Evolutionary conservation across 208 protist genomes (phyloP).

Genomic region (Willaertia magna): DNA sequence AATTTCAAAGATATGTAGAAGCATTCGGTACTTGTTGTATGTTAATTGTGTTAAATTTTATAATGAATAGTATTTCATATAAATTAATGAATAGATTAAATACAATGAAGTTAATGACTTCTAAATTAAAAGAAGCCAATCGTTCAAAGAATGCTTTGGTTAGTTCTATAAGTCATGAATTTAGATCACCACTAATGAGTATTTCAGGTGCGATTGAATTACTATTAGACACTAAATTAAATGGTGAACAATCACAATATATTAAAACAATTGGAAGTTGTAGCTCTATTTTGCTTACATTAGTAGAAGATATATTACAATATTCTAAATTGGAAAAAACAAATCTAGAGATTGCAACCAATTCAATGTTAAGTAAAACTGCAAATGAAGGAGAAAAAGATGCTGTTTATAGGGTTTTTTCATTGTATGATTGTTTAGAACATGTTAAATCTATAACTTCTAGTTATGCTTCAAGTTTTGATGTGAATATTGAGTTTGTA

Average conservation of each 20-base stretch:
- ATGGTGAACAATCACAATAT: background rate
- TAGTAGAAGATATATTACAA: background rate
- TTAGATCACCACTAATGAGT: background rate
- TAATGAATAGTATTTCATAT: background rate
- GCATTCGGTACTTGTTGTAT: background rate
- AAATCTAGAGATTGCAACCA: background rate
- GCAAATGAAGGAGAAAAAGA: background rate
- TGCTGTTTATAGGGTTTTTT: background rate
- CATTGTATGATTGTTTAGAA: background rate
- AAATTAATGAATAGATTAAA: background rate
- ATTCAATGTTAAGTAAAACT: background rate
- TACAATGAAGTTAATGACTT: background rate
- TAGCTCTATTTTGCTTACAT: background rate
- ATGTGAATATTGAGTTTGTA: background rate
- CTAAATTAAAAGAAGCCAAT: background rate
- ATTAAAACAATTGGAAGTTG: background rate
- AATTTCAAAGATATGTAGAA: background rate
- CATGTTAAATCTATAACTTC: background rate
- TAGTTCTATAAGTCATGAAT: background rate
- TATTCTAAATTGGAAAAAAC: background rate
- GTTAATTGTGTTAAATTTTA: background rate
- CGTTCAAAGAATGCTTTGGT: background rate
- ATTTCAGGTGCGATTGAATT: background rate
- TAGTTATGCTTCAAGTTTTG: background rate
- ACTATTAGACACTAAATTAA: background rate